These are phyloP conservation scores for Sugiyamaella lignohabitans DNA, from an alignment of 805 yeast genomes.

Conservation along the genomic window DNA sequence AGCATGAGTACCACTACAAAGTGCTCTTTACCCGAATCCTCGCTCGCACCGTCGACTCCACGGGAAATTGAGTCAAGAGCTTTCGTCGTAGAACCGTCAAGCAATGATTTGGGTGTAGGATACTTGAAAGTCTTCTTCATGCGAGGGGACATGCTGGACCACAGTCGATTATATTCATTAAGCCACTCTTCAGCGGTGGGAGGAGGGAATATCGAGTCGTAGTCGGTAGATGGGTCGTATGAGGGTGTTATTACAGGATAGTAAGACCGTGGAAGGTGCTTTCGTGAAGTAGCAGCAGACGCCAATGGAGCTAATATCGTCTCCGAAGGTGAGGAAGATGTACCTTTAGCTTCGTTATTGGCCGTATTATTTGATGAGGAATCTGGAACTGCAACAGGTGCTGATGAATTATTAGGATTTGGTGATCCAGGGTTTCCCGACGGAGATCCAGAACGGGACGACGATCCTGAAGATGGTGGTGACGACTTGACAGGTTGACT, in stretches of 20 bases:
- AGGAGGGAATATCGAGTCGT: conserved; percentile 26
- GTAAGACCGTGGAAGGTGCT: conserved; percentile 8
- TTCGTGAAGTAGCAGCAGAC: not conserved
- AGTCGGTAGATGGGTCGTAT: conserved; percentile 6
- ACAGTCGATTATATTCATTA: conserved; percentile 54
- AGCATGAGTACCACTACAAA: conserved; percentile 65
- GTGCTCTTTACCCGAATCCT: conserved; percentile 54
- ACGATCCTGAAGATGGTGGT: not conserved
- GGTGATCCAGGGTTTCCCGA: too few species aligned
- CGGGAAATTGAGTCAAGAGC: conserved; percentile 64
- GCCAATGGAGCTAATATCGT: conserved; percentile 8
- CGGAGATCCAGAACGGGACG: not conserved
- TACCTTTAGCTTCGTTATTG: not conserved
- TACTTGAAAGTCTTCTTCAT: conserved; percentile 62
- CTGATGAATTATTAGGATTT: conserved; percentile 3
- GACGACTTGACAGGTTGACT: conserved; percentile 12
- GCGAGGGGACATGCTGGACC: conserved; percentile 53
- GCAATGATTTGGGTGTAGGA: conserved; percentile 61
- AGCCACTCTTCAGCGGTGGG: conserved; percentile 63
- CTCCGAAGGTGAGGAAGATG: too few species aligned
- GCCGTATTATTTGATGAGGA: not conserved
- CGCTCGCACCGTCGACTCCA: conserved; percentile 73
- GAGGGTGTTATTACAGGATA: conserved; percentile 20
- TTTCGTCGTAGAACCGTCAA: conserved; percentile 50
- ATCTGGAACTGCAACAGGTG: not conserved